Percentiles rank a stretch among this genome's conserved stretches.
Conservation (phyloP, 495 filamentous ascomycete genomes). For the Sabuloglossum arenarium region DNA sequence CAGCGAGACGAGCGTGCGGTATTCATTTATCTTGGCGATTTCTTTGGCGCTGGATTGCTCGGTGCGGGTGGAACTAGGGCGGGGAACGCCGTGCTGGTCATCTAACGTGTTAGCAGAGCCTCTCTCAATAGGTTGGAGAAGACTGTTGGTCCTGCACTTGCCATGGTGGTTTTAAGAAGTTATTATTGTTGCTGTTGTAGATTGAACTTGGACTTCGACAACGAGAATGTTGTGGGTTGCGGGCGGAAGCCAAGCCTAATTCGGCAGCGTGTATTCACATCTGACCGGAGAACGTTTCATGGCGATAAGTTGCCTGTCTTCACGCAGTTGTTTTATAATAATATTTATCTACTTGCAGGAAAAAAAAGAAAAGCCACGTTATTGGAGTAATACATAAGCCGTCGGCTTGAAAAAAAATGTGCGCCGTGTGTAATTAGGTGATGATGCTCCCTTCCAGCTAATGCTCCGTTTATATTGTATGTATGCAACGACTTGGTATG, state of each 20-base stretch:
- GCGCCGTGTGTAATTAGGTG: no score
- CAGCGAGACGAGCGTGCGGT: slow-evolving; percentile 47
- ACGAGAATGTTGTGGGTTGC: background rate
- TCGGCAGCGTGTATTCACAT: background rate
- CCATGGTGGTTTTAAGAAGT: slow-evolving; percentile 19
- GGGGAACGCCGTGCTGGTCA: slow-evolving; percentile 56
- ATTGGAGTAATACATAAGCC: no score
- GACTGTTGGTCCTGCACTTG: slow-evolving; percentile 21
- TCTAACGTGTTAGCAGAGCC: background rate
- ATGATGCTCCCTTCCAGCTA: background rate
- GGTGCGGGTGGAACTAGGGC: slow-evolving; percentile 39
- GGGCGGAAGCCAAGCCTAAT: background rate
- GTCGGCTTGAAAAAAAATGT: no score
- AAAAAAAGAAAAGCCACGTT: no score
- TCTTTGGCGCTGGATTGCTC: slow-evolving; percentile 48
- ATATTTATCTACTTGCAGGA: background rate
- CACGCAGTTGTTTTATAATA: background rate
- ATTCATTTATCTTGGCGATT: slow-evolving; percentile 54
- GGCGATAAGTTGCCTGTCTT: no score
- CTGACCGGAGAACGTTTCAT: background rate
- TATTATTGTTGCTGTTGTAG: background rate
- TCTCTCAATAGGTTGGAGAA: background rate
- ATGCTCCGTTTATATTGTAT: background rate
- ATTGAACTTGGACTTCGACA: background rate
- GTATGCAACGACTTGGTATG: no score